phyloP scores from a whole-genome alignment of 805 yeast genomes.

The Nakazawaea molendinolei region DNA sequence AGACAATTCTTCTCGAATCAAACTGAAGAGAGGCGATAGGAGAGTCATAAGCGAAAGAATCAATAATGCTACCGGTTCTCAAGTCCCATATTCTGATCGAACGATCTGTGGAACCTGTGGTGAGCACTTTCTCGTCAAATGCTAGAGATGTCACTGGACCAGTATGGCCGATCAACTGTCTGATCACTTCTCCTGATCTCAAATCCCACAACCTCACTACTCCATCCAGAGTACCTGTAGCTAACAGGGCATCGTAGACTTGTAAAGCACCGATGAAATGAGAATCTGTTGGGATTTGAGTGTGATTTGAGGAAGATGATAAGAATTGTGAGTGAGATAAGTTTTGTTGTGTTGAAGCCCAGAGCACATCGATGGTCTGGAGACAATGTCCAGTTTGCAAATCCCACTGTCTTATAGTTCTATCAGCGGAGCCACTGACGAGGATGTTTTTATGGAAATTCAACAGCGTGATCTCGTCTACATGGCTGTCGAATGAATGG shows the following conservation, averaged over 20 bases:
- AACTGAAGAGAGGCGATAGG: constrained; percentile 53
- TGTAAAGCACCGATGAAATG: constrained; percentile 63
- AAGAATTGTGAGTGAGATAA: constrained; percentile 13
- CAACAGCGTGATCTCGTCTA: constrained; percentile 60
- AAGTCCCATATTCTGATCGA: constrained; percentile 69
- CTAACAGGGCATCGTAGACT: constrained; percentile 69
- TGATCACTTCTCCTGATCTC: constrained; percentile 59
- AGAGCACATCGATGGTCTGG: constrained; percentile 63
- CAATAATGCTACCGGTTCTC: constrained; percentile 55
- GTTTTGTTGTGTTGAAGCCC: constrained; percentile 38
- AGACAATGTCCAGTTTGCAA: constrained; percentile 54
- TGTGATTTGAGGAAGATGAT: constrained; percentile 2
- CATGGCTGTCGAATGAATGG: constrained; percentile 53
- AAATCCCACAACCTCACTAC: constrained; percentile 72
- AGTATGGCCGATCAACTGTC: constrained; percentile 60
- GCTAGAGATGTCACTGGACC: constrained; percentile 62
- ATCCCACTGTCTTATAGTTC: constrained; percentile 76
- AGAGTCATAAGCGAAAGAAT: constrained; percentile 54
- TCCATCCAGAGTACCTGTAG: constrained; percentile 76
- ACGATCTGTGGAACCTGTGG: constrained; percentile 59
- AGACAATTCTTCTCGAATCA: constrained; percentile 49
- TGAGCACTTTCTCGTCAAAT: constrained; percentile 58
- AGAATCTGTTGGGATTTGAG: background rate
- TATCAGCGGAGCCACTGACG: constrained; percentile 65
- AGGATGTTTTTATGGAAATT: constrained; percentile 46